Evolutionary conservation across 768 basidiomycete genomes (phyloP).

Genomic region (Cubamyces sp.): DNA sequence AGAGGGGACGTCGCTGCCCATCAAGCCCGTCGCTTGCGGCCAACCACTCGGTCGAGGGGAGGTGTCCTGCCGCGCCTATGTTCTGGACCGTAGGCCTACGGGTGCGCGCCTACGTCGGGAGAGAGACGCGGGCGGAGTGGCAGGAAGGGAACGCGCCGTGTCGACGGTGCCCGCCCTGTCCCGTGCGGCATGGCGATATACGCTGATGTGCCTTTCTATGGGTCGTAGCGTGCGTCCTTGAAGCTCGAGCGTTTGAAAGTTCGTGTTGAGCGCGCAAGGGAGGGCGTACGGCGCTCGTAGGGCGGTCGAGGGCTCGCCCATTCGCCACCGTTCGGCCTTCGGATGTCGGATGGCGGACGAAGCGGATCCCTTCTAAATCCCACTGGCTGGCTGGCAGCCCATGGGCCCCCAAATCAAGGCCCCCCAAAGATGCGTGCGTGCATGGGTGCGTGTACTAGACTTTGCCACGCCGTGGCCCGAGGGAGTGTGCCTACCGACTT

Average conservation of each 20-base stretch:
- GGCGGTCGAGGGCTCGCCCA: neutral
- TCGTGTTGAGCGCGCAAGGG: no score
- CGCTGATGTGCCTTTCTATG: neutral
- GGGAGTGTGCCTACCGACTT: neutral
- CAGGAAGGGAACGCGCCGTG: neutral
- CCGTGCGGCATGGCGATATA: neutral
- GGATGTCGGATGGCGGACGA: conserved; percentile 6
- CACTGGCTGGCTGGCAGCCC: no score
- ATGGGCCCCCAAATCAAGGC: neutral
- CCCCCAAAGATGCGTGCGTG: conserved; percentile 8
- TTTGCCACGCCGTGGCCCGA: neutral
- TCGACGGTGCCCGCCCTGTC: neutral
- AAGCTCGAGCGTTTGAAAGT: no score
- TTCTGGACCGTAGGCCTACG: no score
- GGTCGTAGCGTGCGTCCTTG: neutral
- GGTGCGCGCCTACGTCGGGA: no score
- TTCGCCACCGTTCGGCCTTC: neutral
- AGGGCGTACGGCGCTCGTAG: no score
- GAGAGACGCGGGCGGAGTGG: neutral
- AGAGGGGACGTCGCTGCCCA: no score
- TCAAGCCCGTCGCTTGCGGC: neutral
- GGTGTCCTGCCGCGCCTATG: neutral
- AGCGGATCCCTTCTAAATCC: neutral
- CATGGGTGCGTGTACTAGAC: neutral
- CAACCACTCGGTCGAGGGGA: neutral